Evolutionary conservation across 495 filamentous ascomycete species (phyloP), one percentile per base, ranked within the genome.

Genomic region (Ramalina intermedia): DNA sequence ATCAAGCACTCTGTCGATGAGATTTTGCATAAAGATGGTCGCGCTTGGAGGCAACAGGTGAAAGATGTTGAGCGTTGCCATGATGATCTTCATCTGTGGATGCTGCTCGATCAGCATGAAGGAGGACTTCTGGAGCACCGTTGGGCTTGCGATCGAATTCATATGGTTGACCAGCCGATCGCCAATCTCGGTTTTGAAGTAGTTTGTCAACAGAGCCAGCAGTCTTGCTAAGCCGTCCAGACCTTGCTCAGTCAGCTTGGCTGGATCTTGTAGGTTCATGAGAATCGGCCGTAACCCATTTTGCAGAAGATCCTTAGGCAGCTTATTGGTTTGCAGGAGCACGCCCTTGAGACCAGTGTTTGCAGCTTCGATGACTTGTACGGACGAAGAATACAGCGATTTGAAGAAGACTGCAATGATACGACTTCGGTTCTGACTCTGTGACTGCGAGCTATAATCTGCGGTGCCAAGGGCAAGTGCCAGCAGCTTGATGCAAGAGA

Each of bases 171-270:
- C 68, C 7, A 99, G 66, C 39, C 89, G 75, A 33, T 87, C 76
- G 6, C 93, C 93, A 42, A 99, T 99, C 61, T 96, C 93, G 2
- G 95, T 90, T 65, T 99, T 99, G 70, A 99, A 99, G 61, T 96
- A 96, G 44, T 93, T 96, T 0, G 93, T 99, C 18, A 99, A 67
- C 0, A 99, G 72, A 24, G 86, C 84, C 50, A 99, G 66, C 4
- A 99, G 73, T 24, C 88, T 79, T 47, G 87, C 88, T 24, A 99
- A 72, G 17, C 94, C 93, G 55, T 96, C 88, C 24, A 99, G 71
- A 2, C 87, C 87, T 54, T 87, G 85, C 17, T 89, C 85, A 43
- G 81, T 94, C 39, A 99, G 65, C 44, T 90, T 79, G 63, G 89
- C 86, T 1, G 88, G 86, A 63, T 99, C 91, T 57, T 94, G 89